Conservation (phyloP, 2,329 filamentous ascomycete genomes). For the Colletotrichum viniferum region DNA sequence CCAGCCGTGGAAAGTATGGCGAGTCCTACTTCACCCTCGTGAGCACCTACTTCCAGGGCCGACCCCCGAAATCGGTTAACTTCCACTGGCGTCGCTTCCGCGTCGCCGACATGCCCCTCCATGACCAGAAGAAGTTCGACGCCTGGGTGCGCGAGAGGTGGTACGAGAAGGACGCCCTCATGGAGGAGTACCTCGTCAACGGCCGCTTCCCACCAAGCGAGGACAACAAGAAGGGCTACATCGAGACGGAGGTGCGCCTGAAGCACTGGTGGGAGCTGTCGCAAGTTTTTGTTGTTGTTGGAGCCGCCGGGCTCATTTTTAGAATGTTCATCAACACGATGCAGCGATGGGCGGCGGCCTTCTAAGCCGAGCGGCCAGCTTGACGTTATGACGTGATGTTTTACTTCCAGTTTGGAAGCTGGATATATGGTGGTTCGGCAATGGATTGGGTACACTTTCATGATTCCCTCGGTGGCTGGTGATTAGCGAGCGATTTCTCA, state of each 20-base stretch:
- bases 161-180: conserved; percentile 88
- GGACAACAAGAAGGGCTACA: conserved; percentile 46
- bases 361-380: background rate
- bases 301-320: conserved; percentile 46
- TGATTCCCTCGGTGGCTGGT: background rate
- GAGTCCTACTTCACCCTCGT: conserved; percentile 87
- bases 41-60: conserved; percentile 87
- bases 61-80: conserved; percentile 92
- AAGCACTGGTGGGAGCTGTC: conserved; percentile 59
- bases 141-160: conserved; percentile 84
- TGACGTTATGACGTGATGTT: background rate
- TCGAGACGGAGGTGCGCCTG: conserved; percentile 64
- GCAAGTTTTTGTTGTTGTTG: conserved; percentile 57
- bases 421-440: background rate
- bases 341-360: background rate
- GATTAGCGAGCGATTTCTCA: conserved; percentile 16
- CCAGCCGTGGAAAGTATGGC: conserved; percentile 79
- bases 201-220: conserved; percentile 74
- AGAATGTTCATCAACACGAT: conserved; percentile 38
- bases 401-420: background rate
- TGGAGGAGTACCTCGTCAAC: conserved; percentile 81
- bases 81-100: conserved; percentile 93
- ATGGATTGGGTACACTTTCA: background rate
- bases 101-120: conserved; percentile 79
- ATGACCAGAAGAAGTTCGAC: conserved; percentile 77